These are phyloP conservation scores for Diplodia sapinea DNA, from an alignment of 2,329 filamentous ascomycete species.

Conservation along the genomic window DNA sequence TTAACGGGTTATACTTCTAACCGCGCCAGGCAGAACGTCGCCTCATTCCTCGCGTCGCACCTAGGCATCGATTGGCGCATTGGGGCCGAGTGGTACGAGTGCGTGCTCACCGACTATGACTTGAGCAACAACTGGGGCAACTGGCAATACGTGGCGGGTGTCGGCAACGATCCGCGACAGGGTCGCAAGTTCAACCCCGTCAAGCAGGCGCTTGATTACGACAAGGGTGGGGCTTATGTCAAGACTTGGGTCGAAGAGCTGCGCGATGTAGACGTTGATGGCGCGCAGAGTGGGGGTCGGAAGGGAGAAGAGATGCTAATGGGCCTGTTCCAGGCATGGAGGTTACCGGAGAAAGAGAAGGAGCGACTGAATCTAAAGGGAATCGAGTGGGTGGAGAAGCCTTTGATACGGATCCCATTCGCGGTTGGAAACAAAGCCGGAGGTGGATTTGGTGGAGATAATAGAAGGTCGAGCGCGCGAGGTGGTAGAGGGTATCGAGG, in stretches of 20 bases:
- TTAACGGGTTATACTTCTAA: slow-evolving; percentile 81
- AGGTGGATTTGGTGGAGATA: slow-evolving; percentile 40
- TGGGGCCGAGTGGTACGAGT: slow-evolving; percentile 84
- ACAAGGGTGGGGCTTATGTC: slow-evolving; percentile 71
- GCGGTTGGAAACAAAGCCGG: slow-evolving; percentile 56
- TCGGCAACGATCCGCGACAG: slow-evolving; percentile 78
- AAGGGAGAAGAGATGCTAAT: slow-evolving; percentile 49
- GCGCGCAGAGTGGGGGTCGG: slow-evolving; percentile 36
- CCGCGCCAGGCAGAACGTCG: slow-evolving; percentile 76
- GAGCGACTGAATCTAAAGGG: slow-evolving; percentile 62
- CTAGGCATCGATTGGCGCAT: slow-evolving; percentile 78
- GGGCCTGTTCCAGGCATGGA: slow-evolving; percentile 74
- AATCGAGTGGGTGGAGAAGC: slow-evolving; percentile 69
- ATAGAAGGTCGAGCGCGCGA: slow-evolving; percentile 37
- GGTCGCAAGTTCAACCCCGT: slow-evolving; percentile 80
- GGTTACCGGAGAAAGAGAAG: slow-evolving; percentile 64
- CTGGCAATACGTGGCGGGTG: slow-evolving; percentile 81
- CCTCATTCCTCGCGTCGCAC: slow-evolving; percentile 74
- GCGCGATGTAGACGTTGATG: slow-evolving; percentile 54
- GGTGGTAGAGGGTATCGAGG: slow-evolving; percentile 36
- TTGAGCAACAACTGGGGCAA: slow-evolving; percentile 79
- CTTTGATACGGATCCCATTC: slow-evolving; percentile 70
- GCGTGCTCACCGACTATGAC: slow-evolving; percentile 76
- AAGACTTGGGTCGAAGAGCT: slow-evolving; percentile 76
- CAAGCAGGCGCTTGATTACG: slow-evolving; percentile 80